Evolutionary conservation across 2,329 filamentous ascomycete genomes (phyloP).

Genomic region (Cercospora canescens): DNA sequence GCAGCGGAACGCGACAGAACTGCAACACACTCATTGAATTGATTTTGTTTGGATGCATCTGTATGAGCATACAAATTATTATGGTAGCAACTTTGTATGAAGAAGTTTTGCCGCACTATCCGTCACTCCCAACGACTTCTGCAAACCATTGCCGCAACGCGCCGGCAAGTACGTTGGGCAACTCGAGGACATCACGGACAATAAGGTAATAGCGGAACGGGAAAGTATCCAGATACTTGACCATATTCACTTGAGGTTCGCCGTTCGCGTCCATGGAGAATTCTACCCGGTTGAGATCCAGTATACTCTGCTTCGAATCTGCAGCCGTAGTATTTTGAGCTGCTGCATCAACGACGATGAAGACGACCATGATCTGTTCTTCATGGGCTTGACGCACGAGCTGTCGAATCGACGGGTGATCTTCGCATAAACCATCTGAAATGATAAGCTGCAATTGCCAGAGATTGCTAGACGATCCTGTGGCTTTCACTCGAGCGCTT

Average conservation of each 20-base stretch:
- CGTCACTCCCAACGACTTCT: slow-evolving; percentile 56
- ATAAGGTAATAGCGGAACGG: slow-evolving; percentile 97
- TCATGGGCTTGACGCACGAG: slow-evolving; percentile 86
- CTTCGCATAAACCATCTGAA: slow-evolving; percentile 89
- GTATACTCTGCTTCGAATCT: slow-evolving; percentile 61
- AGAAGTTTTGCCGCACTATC: neutral
- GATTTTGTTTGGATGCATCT: neutral
- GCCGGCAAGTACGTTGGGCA: slow-evolving; percentile 83
- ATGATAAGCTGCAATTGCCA: slow-evolving; percentile 96
- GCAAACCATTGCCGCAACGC: slow-evolving; percentile 96
- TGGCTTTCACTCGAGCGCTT: slow-evolving; percentile 65
- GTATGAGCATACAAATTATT: neutral
- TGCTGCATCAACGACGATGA: slow-evolving; percentile 83
- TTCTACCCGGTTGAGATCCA: slow-evolving; percentile 84
- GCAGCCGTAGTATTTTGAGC: slow-evolving; percentile 19
- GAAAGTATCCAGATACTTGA: slow-evolving; percentile 91
- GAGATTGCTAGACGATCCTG: slow-evolving; percentile 63
- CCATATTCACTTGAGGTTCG: slow-evolving; percentile 71
- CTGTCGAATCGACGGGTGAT: slow-evolving; percentile 79
- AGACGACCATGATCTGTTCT: slow-evolving; percentile 96
- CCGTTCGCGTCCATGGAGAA: slow-evolving; percentile 70
- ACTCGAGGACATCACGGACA: slow-evolving; percentile 85
- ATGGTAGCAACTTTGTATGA: neutral
- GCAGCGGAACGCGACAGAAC: neutral
- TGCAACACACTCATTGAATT: neutral